Evolutionary conservation across 768 basidiomycete species (phyloP).

Genomic region (Clitopilus hobsonii): DNA sequence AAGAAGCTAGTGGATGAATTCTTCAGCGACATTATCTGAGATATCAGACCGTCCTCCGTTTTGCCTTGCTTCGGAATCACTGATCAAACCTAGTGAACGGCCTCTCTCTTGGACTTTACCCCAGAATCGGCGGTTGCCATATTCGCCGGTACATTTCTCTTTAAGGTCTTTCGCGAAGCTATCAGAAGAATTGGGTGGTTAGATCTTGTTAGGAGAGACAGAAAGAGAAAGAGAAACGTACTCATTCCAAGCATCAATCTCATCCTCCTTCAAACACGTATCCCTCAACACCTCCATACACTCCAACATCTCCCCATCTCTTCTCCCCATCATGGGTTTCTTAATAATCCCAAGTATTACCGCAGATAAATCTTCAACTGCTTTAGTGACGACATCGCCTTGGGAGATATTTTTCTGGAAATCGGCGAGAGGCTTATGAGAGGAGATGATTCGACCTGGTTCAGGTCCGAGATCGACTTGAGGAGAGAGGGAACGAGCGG

Average conservation of each 20-base stretch:
- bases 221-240: conserved; percentile 24
- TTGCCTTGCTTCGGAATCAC: conserved; percentile 52
- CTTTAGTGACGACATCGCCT: conserved; percentile 82
- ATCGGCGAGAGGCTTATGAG: conserved; percentile 68
- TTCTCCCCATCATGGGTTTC: conserved; percentile 64
- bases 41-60: conserved; percentile 54
- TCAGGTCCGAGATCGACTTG: conserved; percentile 47
- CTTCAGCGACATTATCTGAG: conserved; percentile 46
- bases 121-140: conserved; percentile 73
- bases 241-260: conserved; percentile 80
- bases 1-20: conserved; percentile 18
- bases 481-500: conserved; percentile 43
- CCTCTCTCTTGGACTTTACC: conserved; percentile 44
- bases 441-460: conserved; percentile 73
- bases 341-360: conserved; percentile 69
- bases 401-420: conserved; percentile 65
- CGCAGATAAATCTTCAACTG: conserved; percentile 71
- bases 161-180: conserved; percentile 65
- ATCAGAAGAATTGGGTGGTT: not conserved
- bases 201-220: not conserved
- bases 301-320: conserved; percentile 66
- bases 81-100: conserved; percentile 56
- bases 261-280: conserved; percentile 70
- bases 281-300: conserved; percentile 68
- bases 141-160: conserved; percentile 43